These are phyloP conservation scores for Toxicodendron radicans DNA, from an alignment of 345 rosid species.

Conservation along the genomic window DNA sequence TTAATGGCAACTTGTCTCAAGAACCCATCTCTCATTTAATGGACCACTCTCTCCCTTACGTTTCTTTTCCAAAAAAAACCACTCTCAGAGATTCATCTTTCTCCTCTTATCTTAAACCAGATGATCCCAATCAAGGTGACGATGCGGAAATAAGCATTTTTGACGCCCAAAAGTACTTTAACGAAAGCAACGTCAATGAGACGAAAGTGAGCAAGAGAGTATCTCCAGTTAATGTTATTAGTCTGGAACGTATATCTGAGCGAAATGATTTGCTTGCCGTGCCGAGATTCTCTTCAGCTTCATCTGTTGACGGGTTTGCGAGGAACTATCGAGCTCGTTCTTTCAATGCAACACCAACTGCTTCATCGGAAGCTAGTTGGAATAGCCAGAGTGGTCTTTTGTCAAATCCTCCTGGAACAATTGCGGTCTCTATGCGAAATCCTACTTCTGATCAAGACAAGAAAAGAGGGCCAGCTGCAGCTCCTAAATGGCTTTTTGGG, in stretches of 20 bases:
- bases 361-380: slow-evolving; percentile 92
- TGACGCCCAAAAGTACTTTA: slow-evolving; percentile 71
- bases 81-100: background rate
- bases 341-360: slow-evolving; percentile 57
- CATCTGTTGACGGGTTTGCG: slow-evolving; percentile 51
- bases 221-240: slow-evolving; percentile 29
- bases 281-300: slow-evolving; percentile 60
- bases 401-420: slow-evolving; percentile 58
- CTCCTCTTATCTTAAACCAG: background rate
- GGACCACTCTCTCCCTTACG: slow-evolving; percentile 1
- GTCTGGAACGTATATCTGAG: slow-evolving; percentile 27
- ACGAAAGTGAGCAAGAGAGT: slow-evolving; percentile 35
- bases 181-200: slow-evolving; percentile 33
- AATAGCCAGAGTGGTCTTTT: slow-evolving; percentile 82
- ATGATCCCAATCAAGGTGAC: slow-evolving; percentile 25
- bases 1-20: background rate
- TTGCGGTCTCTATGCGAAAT: slow-evolving; percentile 39
- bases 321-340: slow-evolving; percentile 42
- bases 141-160: slow-evolving; percentile 71
- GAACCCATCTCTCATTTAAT: background rate
- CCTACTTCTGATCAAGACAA: slow-evolving; percentile 17
- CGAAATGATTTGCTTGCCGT: slow-evolving; percentile 20
- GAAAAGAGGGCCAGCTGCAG: slow-evolving; percentile 21
- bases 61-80: background rate
- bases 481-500: slow-evolving; percentile 51